Base-by-base conservation (phyloP, 2,329 filamentous ascomycete genomes). In the Lasiodiplodia theobromae region DNA sequence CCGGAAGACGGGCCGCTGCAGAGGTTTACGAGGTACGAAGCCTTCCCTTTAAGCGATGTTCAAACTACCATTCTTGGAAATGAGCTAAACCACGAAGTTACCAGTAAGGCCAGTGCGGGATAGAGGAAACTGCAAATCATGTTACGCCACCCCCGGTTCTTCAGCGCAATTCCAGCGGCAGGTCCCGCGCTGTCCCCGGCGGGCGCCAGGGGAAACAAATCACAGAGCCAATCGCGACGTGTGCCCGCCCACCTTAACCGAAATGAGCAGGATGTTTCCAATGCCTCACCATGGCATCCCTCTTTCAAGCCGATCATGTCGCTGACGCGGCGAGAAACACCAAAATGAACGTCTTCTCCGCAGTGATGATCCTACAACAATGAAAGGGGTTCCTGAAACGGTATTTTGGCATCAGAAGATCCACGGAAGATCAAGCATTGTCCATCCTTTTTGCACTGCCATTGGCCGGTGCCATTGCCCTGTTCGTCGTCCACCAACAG, bases 241-340 rank as follows among this genome's bases (percentile, higher is more conserved):
- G 58, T 51, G 58, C 40, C 14, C 12, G 1, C n/a, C 11, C n/a
- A 21, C 16, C 44, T 64, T 64, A 64, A 64, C 31, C 60, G 60
- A 53, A 64, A 64, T 64, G 60, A 64, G 47, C 28, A 64, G 60
- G 60, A 40, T 38, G 60, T 64, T 64, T 52, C 31, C 6, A 6
- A 51, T 64, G 44, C 47, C 60, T 64, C 47, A 64, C 47, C 60
- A 52, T 52, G 7, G 6, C 25, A 21, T 51, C 58, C 40, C 18
- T 49, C 31, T 28, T 63, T 34, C 37, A 49, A n/a, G 58, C 18
- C 40, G 40, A 63, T 63, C 58, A 23, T 21, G 47, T 37, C 28
- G 18, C 51, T 38, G 10, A 16, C 10, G 16, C 58, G 58, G 58
- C 31, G 21, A 14, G 23, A 63, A 37, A 47, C 21, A 53, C 31